Base-by-base conservation (phyloP, 225 moss, liverwort and hornwort genomes). In the Thuidium tamariscinum region DNA sequence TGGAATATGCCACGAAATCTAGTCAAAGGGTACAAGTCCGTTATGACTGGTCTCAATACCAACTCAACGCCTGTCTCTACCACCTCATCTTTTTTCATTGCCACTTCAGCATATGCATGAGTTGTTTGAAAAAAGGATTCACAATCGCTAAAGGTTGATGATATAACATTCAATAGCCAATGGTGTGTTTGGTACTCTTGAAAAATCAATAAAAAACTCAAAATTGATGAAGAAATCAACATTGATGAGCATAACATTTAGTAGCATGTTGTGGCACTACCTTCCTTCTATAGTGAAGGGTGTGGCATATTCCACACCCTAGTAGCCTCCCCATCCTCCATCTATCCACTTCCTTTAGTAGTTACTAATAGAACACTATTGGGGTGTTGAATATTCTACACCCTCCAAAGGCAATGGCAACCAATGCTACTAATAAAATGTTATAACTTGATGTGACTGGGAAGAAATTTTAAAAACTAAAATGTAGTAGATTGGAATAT, bases 381-480 rank as follows among this genome's bases (percentile, higher is more conserved):
- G n/a, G n/a, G n/a, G n/a, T n/a, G n/a, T n/a, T n/a, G n/a, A n/a
- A n/a, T n/a, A n/a, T n/a, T n/a, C n/a, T n/a, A n/a, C n/a, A n/a
- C n/a, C n/a, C n/a, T n/a, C n/a, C n/a, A n/a, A n/a, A n/a, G n/a
- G n/a, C n/a, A n/a, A n/a, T n/a, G n/a, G n/a, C n/a, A n/a, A n/a
- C n/a, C n/a, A n/a, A n/a, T n/a, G n/a, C n/a, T n/a, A n/a, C n/a
- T n/a, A n/a, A n/a, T n/a, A n/a, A n/a, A n/a, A n/a, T n/a, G n/a
- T n/a, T n/a, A n/a, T n/a, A n/a, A n/a, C n/a, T 37, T 37, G 4
- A 22, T 39, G 4, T 0, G 0, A 67, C 4, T 2, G 0, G 12
- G 1, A 67, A 37, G 13, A 66, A 66, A 37, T 67, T 22, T 11
- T 6, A 1, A 3, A 4, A 37, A 18, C 10, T 5, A 18, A 5